Evolutionary conservation across 2,329 filamentous ascomycete species (phyloP), one percentile per base, ranked within the genome.

Genomic region (Pseudocercospora cruenta): DNA sequence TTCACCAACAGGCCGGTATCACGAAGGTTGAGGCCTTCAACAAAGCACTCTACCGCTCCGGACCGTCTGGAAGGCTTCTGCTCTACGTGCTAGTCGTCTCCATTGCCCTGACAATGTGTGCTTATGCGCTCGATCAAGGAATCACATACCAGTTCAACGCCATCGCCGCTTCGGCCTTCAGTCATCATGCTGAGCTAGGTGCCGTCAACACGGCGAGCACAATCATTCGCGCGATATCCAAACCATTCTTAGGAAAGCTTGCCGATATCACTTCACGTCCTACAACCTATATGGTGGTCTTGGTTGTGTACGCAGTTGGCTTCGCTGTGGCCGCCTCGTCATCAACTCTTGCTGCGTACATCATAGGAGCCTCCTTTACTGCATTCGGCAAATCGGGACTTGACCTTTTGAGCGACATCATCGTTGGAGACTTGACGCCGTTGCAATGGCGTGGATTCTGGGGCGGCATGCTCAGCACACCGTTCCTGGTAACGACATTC

Each of bases 401-500:
- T 0, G 71, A 77, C 61, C 62, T 76, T 1, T 62, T 76, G 8
- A 67, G 69, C 64, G 71, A 76, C 36, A 74, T 76, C 33, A 74
- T 76, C 26, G 73, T 77, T 4, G 75, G 66, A 6, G 75, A 76
- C 58, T 60, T 76, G 49, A 75, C 75, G 4, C 68, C 71, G 0
- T 60, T 76, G 5, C 63, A 75, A 63, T 77, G 75, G 75, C 72
- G 75, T 19, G 75, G 69, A 9, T 76, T 77, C 64, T 73, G 64
- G 53, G 63, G 67, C 45, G 70, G 55, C 3, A 62, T 73, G 61
- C 65, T 74, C 1, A 66, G 59, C 5, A 59, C 65, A 3, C 75
- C 75, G 0, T 82, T 82, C 64, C 68, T 81, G 26, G 70, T 83
- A 36, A 83, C 80, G 0, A 75, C 78, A 0, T 78, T 78, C 22